Evolutionary conservation across 345 rosid genomes (phyloP).

Genomic region (Brassica juncea): DNA sequence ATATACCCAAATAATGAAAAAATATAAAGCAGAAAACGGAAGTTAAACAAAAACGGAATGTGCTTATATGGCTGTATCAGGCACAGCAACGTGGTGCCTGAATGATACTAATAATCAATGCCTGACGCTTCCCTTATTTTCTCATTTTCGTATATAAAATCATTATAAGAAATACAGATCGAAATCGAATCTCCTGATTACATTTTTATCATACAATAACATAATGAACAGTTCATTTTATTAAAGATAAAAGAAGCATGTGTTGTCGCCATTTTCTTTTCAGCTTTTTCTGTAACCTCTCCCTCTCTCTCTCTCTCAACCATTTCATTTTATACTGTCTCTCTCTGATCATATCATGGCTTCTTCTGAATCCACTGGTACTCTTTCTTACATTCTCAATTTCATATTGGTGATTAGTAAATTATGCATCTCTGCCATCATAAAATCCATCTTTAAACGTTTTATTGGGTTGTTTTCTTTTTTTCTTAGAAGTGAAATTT

Average conservation of each 20-base stretch:
- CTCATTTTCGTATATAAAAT: background rate
- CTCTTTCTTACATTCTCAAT: background rate
- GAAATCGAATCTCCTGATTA: conserved; percentile 6
- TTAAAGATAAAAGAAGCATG: conserved; percentile 15
- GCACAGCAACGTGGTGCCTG: conserved; percentile 14
- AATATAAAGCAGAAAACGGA: background rate
- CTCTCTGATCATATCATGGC: conserved; percentile 33
- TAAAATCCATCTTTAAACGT: background rate
- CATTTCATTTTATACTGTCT: background rate
- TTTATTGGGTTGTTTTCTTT: background rate
- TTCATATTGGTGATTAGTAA: background rate
- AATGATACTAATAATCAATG: background rate
- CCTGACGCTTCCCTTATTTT: background rate
- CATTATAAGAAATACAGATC: background rate
- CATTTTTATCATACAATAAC: conserved; percentile 1
- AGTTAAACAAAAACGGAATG: background rate
- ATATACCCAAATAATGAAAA: background rate
- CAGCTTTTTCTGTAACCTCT: background rate
- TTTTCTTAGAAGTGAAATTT: conserved; percentile 25
- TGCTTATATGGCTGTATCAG: background rate
- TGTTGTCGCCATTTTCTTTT: conserved; percentile 20
- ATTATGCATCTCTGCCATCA: background rate
- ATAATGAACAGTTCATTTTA: background rate
- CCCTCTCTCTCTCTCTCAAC: conserved; percentile 11
- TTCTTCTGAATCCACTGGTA: conserved; percentile 31